Evolutionary conservation across 2,329 filamentous ascomycete species (phyloP), one percentile per base, ranked within the genome.

Genomic region (Clonostachys rhizophaga): DNA sequence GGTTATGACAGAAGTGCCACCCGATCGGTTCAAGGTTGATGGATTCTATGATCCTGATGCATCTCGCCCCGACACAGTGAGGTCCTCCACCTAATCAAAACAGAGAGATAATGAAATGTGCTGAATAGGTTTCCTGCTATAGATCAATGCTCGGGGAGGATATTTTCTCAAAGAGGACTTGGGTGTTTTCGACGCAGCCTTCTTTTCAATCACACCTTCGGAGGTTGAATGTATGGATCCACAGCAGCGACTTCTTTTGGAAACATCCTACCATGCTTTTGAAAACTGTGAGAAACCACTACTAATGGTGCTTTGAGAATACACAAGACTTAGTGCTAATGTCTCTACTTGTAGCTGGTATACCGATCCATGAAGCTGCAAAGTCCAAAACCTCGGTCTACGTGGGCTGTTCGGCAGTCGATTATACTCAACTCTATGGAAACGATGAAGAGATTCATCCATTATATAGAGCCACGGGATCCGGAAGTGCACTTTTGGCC

Each of bases 251-350:
- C 61, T 77, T 16, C 63, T 78, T 7, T 63, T 79, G 2, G 76
- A 80, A 55, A 76, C 72, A 49, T 71, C 74, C 1, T 80, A 75
- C 49, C 76, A 80, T 55, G 74, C 75, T 0, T 61, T 79, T 10
- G 76, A 80, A 52, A 76, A 71, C 47, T 47, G 33, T 40, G 30
- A 41, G n/a, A 34, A 34, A 34, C 6, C 12, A 24, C 37, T 8
- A 24, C 24, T 24, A 24, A 24, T 18, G 2, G 11, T 41, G 39
- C 12, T 10, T 41, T 20, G 16, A 16, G 34, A 10, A 20, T 24
- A 24, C 16, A 24, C 24, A 24, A 34, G 24, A 6, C 12, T 6
- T 11, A 30, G 30, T 34, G 30, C 12, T 18, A 18, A 16, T 34
- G 24, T n/a, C 3, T 30, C 18, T 30, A 12, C 16, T 41, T 18